phyloP scores from a whole-genome alignment of 208 protist genomes.

The Naegleria gruberi region DNA sequence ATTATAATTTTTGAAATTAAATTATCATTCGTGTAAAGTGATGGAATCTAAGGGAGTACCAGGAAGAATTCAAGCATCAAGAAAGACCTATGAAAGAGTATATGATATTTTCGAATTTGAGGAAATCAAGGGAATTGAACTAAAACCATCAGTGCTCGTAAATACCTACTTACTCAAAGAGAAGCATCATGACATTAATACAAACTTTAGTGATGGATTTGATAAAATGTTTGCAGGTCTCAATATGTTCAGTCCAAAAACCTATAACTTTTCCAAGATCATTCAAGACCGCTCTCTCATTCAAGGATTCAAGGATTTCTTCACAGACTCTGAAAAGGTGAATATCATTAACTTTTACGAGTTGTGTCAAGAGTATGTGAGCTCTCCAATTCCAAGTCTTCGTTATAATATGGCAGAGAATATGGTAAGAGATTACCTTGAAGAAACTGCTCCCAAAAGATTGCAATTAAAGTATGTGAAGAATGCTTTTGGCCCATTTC shows the following conservation, averaged over 20 bases:
- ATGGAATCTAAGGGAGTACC: conserved; percentile 37
- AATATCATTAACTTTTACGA: not conserved
- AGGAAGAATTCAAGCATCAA: conserved; percentile 17
- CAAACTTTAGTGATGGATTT: not conserved
- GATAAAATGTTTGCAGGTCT: not conserved
- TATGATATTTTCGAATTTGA: conserved; percentile 18
- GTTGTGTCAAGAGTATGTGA: not conserved
- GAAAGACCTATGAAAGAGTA: not conserved
- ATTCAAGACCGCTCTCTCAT: not conserved
- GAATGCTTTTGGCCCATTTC: not conserved
- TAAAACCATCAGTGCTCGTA: not conserved
- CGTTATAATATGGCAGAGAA: not conserved
- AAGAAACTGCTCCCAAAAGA: not conserved
- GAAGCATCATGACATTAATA: not conserved
- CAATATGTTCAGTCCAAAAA: not conserved
- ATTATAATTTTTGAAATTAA: not conserved
- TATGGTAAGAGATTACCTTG: not conserved
- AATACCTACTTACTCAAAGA: not conserved
- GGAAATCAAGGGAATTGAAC: not conserved
- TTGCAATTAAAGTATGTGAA: not conserved
- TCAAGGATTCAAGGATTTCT: not conserved
- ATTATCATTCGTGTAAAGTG: not conserved
- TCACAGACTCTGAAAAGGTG: too few relatives aligned
- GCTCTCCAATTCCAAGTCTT: not conserved
- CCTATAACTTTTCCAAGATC: not conserved